Evolutionary conservation across 169 alveolate species (phyloP), one percentile per base, ranked within the genome.

Genomic region (Cryptosporidium baileyi): DNA sequence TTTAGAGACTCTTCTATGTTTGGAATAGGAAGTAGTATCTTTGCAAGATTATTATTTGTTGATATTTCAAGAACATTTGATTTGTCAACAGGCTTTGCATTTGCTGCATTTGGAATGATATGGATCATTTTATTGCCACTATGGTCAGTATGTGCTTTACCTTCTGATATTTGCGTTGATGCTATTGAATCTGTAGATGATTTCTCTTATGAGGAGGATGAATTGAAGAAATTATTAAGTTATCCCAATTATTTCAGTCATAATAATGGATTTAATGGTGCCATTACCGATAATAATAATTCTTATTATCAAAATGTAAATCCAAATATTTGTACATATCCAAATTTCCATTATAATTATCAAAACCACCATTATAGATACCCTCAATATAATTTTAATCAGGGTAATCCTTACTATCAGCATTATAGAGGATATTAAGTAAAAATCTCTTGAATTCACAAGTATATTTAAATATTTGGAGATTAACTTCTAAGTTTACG

Each of bases 101-200:
- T 74, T 41, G 85, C 85, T 36, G 85, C 85, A 9, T 74, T 74
- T 57, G 85, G 85, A 4, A 74, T 74, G 85, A 74, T 74, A 52
- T 74, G 85, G 85, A 45, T 74, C 24, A 51, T 74, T 22, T 36
- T 74, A n/a, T 32, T 74, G 8, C 85, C 85, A 11, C 40, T 74
- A 17, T 74, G 85, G 85, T 74, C 85, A 51, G 67, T 74, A 34
- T 74, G 85, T 54, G 85, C 85, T 15, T n/a, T 74, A 13, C 85
- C 85, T 13, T 57, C 85, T 34, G 67, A 51, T 22, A 74, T 74
- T 28, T 74, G 85, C 22, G 67, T 54, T 22, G 85, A 74, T 54
- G 51, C 67, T n/a, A 54, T 57, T 52, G 85, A 57, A 11, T 41
- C 6, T n/a, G 40, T 38, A 9, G 85, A 74, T 9, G 85, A 74